Percentiles rank a stretch among this genome's conserved stretches.
Conservation (phyloP, 305 asterid species). For the Plantago coronopus region DNA sequence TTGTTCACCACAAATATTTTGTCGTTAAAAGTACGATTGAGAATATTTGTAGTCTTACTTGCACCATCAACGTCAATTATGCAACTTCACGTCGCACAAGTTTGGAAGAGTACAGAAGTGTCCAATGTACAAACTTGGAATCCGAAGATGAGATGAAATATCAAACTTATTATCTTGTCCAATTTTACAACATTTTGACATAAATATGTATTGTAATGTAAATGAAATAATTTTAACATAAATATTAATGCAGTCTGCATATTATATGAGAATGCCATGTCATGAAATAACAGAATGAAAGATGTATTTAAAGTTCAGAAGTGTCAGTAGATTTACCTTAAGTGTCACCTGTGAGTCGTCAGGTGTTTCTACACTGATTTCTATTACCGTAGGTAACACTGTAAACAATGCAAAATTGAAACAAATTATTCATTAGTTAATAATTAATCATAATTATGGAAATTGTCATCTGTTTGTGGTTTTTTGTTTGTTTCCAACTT, state of each 20-base stretch:
- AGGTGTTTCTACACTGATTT: conserved; percentile 52
- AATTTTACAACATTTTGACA: too few relatives aligned
- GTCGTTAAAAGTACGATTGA: neutral
- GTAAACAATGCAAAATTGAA: conserved; percentile 21
- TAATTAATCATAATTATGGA: neutral
- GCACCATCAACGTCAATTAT: neutral
- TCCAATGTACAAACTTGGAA: too few relatives aligned
- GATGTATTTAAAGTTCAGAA: neutral
- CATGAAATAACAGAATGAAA: neutral
- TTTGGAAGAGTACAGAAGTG: too few relatives aligned
- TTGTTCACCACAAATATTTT: neutral
- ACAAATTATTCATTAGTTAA: neutral
- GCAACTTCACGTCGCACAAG: too few relatives aligned
- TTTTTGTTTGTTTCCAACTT: neutral
- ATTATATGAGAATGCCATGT: neutral
- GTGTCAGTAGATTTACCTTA: conserved; percentile 39
- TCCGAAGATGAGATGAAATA: too few relatives aligned
- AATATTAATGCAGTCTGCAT: too few relatives aligned
- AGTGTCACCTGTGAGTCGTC: conserved; percentile 63
- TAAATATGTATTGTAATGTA: too few relatives aligned
- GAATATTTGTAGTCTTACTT: neutral
- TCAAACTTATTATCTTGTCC: neutral
- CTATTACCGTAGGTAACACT: conserved; percentile 62
- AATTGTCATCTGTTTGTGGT: neutral
- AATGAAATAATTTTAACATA: too few relatives aligned